Conservation (phyloP, 345 rosid species). For the Populus ilicifolia region DNA sequence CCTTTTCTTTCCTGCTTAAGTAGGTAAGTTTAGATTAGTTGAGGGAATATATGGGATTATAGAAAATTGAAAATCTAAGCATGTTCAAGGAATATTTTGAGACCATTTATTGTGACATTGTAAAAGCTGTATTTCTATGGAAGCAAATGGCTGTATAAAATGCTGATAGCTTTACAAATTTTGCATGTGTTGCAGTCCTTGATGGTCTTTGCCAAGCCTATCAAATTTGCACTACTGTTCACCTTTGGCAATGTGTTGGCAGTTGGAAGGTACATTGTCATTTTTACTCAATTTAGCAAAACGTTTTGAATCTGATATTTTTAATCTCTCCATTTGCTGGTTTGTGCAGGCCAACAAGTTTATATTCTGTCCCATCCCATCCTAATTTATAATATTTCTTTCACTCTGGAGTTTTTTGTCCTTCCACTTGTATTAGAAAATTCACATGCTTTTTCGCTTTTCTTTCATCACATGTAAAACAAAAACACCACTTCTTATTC, state of each 20-base stretch:
- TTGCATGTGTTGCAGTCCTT: constrained; percentile 56
- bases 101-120: not conserved
- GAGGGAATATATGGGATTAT: not conserved
- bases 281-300: not conserved
- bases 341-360: constrained; percentile 1
- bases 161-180: constrained; percentile 1
- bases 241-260: constrained; percentile 85
- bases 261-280: constrained; percentile 66
- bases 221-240: constrained; percentile 85
- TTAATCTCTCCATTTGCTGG: not conserved
- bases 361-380: not conserved
- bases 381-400: not conserved
- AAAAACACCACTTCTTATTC: no score
- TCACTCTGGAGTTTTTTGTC: no score
- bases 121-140: not conserved
- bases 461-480: no score
- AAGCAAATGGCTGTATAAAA: not conserved
- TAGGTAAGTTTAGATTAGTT: not conserved
- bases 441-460: no score
- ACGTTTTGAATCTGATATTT: not conserved
- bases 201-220: constrained; percentile 70
- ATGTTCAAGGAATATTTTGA: not conserved
- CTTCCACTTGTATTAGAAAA: no score
- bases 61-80: not conserved
- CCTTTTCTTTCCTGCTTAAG: not conserved